Evolutionary conservation across 2,329 filamentous ascomycete genomes (phyloP).

Genomic region (Davidsoniella australis): DNA sequence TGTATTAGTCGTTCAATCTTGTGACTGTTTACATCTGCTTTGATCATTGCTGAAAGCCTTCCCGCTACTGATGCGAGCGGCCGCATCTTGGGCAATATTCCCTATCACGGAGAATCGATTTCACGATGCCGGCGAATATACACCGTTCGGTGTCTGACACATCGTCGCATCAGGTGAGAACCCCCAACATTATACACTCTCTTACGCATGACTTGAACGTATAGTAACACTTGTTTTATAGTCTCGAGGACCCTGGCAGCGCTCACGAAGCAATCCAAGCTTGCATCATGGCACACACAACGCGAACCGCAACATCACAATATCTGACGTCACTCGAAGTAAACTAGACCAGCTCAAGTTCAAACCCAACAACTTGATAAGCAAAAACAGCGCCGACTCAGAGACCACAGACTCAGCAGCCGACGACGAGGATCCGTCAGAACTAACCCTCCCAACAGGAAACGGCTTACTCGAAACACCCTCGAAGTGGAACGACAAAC

Average conservation of each 20-base stretch:
- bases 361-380: conserved; percentile 20
- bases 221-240: conserved; percentile 8
- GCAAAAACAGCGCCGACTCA: conserved; percentile 10
- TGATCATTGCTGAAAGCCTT: not conserved
- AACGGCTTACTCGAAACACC: conserved; percentile 27
- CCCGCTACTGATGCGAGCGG: not conserved
- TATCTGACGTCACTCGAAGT: conserved; percentile 41
- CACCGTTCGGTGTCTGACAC: conserved; percentile 7
- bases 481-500: conserved; percentile 40
- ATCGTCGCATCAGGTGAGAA: conserved; percentile 5
- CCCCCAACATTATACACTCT: conserved; percentile 15
- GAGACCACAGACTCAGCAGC: conserved; percentile 12
- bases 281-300: not conserved
- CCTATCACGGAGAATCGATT: conserved; percentile 15
- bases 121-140: conserved; percentile 8
- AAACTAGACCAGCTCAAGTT: conserved; percentile 44
- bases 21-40: not conserved
- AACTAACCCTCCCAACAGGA: conserved; percentile 14
- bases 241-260: conserved; percentile 29
- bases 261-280: conserved; percentile 28
- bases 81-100: not conserved
- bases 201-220: conserved; percentile 18
- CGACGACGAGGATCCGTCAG: conserved; percentile 10
- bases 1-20: too few species aligned
- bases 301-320: conserved; percentile 17